These are phyloP conservation scores for Carex myosuroides DNA, from an alignment of 176 grass and related monocot species.

Conservation along the genomic window DNA sequence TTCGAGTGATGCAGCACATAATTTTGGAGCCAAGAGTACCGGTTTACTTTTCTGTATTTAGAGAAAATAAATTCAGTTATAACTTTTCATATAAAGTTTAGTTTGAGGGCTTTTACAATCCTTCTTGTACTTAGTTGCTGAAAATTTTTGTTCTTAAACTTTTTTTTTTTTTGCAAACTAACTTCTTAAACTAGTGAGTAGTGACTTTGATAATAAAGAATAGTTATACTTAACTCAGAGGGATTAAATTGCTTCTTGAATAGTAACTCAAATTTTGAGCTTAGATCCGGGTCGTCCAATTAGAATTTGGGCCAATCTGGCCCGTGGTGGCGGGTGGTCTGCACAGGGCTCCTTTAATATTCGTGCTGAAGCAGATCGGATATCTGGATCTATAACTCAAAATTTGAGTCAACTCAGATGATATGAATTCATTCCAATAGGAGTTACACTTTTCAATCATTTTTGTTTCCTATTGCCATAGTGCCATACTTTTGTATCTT, in stretches of 20 bases:
- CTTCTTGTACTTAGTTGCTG: not conserved
- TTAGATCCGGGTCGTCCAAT: no score
- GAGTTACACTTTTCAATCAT: not conserved
- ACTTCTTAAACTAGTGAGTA: not conserved
- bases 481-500: not conserved
- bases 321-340: no score
- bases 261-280: no score
- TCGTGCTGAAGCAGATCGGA: no score
- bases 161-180: no score
- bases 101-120: not conserved
- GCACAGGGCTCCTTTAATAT: no score
- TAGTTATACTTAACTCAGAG: not conserved
- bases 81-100: not conserved
- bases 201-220: not conserved
- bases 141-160: not conserved
- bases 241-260: not conserved
- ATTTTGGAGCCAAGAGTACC: slow-evolving; percentile 1
- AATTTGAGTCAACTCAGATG: no score
- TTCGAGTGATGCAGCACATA: not conserved
- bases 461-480: not conserved
- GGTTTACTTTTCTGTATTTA: not conserved
- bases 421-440: no score
- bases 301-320: no score
- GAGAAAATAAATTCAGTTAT: not conserved
- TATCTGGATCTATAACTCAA: no score